phyloP scores from a whole-genome alignment of 2,329 filamentous ascomycete species.

The Lecanicillium sp. region DNA sequence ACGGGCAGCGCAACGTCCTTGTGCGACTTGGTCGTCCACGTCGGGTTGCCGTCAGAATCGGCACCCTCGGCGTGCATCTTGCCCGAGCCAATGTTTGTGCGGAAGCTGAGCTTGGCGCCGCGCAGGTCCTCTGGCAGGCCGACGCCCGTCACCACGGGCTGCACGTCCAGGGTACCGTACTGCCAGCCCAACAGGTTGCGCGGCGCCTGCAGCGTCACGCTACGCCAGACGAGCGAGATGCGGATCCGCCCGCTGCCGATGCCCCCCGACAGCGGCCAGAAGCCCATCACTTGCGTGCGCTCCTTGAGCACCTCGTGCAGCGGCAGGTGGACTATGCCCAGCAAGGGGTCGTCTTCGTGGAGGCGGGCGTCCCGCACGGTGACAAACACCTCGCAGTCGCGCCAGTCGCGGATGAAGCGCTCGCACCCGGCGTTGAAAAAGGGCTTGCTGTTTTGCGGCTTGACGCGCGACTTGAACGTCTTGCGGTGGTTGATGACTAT shows the following conservation, averaged over 20 bases:
- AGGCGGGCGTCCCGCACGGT: conserved; percentile 60
- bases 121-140: conserved; percentile 38
- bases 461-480: conserved; percentile 63
- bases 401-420: conserved; percentile 63
- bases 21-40: conserved; percentile 46
- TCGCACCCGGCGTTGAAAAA: conserved; percentile 75
- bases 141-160: conserved; percentile 37
- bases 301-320: conserved; percentile 54
- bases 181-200: conserved; percentile 59
- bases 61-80: conserved; percentile 42
- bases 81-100: conserved; percentile 47
- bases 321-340: conserved; percentile 64
- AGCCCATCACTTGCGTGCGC: conserved; percentile 56
- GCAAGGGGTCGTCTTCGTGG: conserved; percentile 60
- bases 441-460: conserved; percentile 70
- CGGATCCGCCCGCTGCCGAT: conserved; percentile 64
- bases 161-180: conserved; percentile 60
- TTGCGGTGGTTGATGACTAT: conserved; percentile 68
- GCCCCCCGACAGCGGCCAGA: conserved; percentile 61
- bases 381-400: conserved; percentile 58
- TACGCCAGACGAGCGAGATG: conserved; percentile 67
- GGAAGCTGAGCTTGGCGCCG: conserved; percentile 49
- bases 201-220: conserved; percentile 55
- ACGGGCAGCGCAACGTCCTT: conserved; percentile 43
- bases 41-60: conserved; percentile 27